Base-by-base conservation (phyloP, 1,139 yeast genomes). In the Debaryomyces psychrophilus region DNA sequence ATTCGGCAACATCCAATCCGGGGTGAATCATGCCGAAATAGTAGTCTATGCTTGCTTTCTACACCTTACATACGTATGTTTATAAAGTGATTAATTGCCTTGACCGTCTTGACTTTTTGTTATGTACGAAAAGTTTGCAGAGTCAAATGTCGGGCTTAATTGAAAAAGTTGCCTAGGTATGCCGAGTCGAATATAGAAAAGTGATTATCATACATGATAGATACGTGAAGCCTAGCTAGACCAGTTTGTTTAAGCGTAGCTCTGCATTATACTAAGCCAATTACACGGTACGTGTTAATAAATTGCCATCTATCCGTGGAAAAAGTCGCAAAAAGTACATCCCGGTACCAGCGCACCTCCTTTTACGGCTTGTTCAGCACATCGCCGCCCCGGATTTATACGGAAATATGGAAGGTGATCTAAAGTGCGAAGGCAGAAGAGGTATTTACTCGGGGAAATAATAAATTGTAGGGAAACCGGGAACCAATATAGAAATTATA, bases 221-320 rank as follows among this genome's bases (percentile, higher is more conserved):
- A 12, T 9, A 33, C 8, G 12, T 17, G 15, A 18, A 9, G 36
- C 3, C 36, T 20, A 33, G 5, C 36, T 20, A 15, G 18, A 33
- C 18, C 36, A 33, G 15, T 9, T 18, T 15, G 14, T 26, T 8
- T 33, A 20, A 18, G 25, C 12, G 36, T 22, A 11, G n/a, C n/a
- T 5, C 12, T 33, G 36, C 36, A 33, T 18, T 11, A 11, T 4
- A 8, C 36, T 20, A 31, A 11, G 36, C 36, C 36, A 33, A 33
- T 33, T 31, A 9, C n/a, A 20, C 33, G 11, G 11, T 33, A 18
- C 25, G 36, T 33, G 25, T 18, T 18, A n/a, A 8, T 15, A 18
- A 9, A 11, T 11, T 11, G n/a, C 36, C 36, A 18, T 33, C 11
- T 33, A 33, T 7, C 36, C 36, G 36, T 33, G 36, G 36, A 33